Evolutionary conservation across 2,329 filamentous ascomycete genomes (phyloP), one percentile per base, ranked within the genome.

Genomic region (Aureobasidium sp.): DNA sequence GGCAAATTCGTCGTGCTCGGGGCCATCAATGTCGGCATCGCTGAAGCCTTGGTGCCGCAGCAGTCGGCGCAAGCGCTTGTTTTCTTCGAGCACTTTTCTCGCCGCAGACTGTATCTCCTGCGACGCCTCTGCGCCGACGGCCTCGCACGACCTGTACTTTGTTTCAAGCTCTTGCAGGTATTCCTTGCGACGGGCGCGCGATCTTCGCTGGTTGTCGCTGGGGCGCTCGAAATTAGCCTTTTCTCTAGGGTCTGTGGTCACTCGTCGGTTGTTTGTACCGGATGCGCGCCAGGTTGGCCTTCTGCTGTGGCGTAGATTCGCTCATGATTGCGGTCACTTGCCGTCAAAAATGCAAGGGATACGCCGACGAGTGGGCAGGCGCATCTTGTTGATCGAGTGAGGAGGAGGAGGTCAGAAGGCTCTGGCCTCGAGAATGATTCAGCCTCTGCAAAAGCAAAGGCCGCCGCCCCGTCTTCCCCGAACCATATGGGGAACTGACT

Each of bases 201-300:
- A 90, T 64, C 88, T 84, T 61, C 88, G 81, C 71, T 91, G 89
- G 68, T 91, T 92, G 68, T 91, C 86, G 66, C 88, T 86, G 62
- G 47, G 5, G 24, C 45, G n/a, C 24, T 11, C 14, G 22, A 31
- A 29, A 48, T 67, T 50, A 50, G 47, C 47, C 47, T 50, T 33
- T 62, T 29, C 68, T 64, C 66, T 69, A 35, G 29, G 29, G n/a
- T n/a, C 47, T 50, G 31, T 50, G 29, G 9, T 50, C 17, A 22
- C 42, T 37, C 17, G n/a, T 19, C n/a, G 31, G 0, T 14, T 33
- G 31, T 33, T 91, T 91, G 68, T 91, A 86, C 66, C 88, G 82
- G 66, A 91, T 86, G 63, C 88, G 85, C 50, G 82, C 81, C 37
- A 79, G 73, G 58, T 77, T 77, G 59, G 75, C 72, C 39, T 61